phyloP scores from a whole-genome alignment of 2,329 filamentous ascomycete species.

The Grosmannia clavigera region DNA sequence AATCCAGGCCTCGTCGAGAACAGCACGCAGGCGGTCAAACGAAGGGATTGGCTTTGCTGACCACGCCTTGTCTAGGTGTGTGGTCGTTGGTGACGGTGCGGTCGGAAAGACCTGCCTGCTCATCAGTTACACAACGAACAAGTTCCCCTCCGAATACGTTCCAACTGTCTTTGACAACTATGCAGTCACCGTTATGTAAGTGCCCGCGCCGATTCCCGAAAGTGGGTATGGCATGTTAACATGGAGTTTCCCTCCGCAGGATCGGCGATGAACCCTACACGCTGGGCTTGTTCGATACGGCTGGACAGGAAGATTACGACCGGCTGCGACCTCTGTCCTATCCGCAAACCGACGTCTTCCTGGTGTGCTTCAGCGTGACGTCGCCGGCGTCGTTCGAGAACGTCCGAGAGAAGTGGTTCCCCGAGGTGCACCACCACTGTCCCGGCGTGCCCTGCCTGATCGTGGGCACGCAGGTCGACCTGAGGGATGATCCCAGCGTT shows the following conservation, averaged over 20 bases:
- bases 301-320: conserved; percentile 99
- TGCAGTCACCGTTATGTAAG: conserved; percentile 98
- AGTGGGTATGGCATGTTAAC: neutral
- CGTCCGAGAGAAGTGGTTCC: conserved; percentile 98
- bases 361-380: conserved; percentile 97
- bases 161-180: conserved; percentile 99
- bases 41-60: conserved; percentile 1
- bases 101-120: conserved; percentile 98
- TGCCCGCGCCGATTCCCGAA: conserved; percentile 19
- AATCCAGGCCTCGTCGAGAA: neutral
- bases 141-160: conserved; percentile 99
- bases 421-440: conserved; percentile 97
- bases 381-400: conserved; percentile 98
- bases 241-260: conserved; percentile 39
- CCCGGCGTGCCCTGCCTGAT: conserved; percentile 96
- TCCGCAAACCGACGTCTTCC: conserved; percentile 95
- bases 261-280: conserved; percentile 99
- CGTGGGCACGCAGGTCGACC: conserved; percentile 93
- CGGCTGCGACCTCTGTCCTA: conserved; percentile 92
- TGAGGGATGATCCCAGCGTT: conserved; percentile 78
- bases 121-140: conserved; percentile 99
- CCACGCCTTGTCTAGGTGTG: conserved; percentile 53
- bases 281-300: conserved; percentile 93
- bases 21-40: neutral
- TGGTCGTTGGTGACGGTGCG: conserved; percentile 97